Percentiles rank a stretch among this genome's conserved stretches.
These are phyloP conservation scores for Knoxdaviesia capensis DNA, from an alignment of 2,329 filamentous ascomycete species.

Conservation along the genomic window DNA sequence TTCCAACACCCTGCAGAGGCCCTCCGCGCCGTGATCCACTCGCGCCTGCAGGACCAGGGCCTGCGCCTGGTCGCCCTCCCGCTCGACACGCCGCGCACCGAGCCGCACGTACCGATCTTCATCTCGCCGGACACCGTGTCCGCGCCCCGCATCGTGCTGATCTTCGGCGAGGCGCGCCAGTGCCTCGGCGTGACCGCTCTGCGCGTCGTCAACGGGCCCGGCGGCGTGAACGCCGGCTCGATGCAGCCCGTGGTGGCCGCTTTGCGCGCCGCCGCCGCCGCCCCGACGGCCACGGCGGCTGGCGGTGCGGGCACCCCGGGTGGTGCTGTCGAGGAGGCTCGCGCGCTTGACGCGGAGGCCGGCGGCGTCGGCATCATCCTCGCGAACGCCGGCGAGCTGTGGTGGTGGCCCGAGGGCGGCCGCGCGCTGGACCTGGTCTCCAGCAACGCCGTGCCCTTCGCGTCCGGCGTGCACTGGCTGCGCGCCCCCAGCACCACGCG, in stretches of 20 bases:
- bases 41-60: constrained; percentile 40
- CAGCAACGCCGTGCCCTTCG: constrained; percentile 38
- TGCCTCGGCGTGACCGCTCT: constrained; percentile 60
- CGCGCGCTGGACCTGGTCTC: constrained; percentile 36
- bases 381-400: constrained; percentile 56
- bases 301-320: too few species aligned
- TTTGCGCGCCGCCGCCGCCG: too few species aligned
- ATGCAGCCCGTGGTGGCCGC: constrained; percentile 38
- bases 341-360: constrained; percentile 13
- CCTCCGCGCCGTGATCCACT: constrained; percentile 35
- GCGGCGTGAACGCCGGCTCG: constrained; percentile 52
- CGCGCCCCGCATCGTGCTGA: constrained; percentile 45
- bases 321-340: constrained; percentile 13
- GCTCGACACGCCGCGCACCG: constrained; percentile 19
- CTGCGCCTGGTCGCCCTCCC: constrained; percentile 44
- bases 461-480: constrained; percentile 35
- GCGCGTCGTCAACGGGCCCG: constrained; percentile 39
- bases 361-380: constrained; percentile 43
- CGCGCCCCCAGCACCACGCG: too few species aligned
- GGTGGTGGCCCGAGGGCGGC: constrained; percentile 50
- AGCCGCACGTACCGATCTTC: constrained; percentile 52
- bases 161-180: constrained; percentile 53
- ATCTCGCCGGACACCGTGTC: constrained; percentile 25
- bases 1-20: constrained; percentile 25
- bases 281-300: too few species aligned